Percentiles rank a stretch among this genome's conserved stretches.
Evolutionary conservation across 352 stramenopile genomes (phyloP).

Genomic region (Pythium aquatile): DNA sequence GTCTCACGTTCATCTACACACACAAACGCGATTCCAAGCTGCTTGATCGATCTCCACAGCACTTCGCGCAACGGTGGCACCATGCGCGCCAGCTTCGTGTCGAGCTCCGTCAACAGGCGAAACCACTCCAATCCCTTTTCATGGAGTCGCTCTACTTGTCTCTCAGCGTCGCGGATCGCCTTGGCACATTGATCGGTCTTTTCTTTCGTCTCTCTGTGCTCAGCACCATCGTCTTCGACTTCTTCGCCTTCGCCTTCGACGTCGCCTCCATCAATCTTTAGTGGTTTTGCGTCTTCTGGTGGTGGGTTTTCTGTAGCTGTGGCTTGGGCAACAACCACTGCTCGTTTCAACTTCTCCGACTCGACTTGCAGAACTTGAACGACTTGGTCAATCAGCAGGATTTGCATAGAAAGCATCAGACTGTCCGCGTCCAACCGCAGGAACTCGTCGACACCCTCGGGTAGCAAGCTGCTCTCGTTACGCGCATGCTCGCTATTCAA

Average conservation of each 20-base stretch:
- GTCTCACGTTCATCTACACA: constrained; percentile 82
- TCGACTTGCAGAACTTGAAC: constrained; percentile 60
- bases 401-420: constrained; percentile 74
- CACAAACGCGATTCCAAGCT: constrained; percentile 76
- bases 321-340: constrained; percentile 16
- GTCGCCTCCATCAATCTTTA: constrained; percentile 2
- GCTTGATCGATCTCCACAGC: constrained; percentile 80
- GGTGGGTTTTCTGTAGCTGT: background rate
- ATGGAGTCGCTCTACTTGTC: constrained; percentile 44
- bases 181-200: background rate
- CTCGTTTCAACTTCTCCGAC: constrained; percentile 36
- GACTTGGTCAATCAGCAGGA: constrained; percentile 80
- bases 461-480: constrained; percentile 16
- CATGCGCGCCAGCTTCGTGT: constrained; percentile 79
- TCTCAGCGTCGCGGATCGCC: constrained; percentile 23
- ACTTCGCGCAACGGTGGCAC: constrained; percentile 82
- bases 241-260: constrained; percentile 1
- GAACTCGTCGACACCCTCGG: constrained; percentile 52
- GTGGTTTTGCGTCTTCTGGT: background rate
- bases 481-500: constrained; percentile 21
- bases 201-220: background rate
- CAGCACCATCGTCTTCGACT: background rate
- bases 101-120: constrained; percentile 66
- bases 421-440: constrained; percentile 63
- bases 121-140: constrained; percentile 85